Base-by-base conservation (phyloP, 1,284 basidiomycete genomes). In the Cryptococcus sp. region DNA sequence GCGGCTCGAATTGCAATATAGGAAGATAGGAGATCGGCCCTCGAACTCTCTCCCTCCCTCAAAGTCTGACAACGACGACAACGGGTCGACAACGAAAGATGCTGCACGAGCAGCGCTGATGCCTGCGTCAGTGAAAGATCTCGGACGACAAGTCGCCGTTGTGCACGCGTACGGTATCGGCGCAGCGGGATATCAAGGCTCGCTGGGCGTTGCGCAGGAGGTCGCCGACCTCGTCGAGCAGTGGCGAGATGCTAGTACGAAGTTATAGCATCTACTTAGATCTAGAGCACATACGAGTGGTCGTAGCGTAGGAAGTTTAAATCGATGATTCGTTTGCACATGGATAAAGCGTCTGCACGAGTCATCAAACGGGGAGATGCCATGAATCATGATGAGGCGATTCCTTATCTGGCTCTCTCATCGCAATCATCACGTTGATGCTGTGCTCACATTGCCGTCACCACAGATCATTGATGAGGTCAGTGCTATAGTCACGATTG, bases 111-210 rank as follows among this genome's bases (percentile, higher is more conserved):
- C 40, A 31, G 54, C 31, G 15, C 31, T 59, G 40, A 40, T 56
- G 3, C 50, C 50, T 6, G 20, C 27, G 40, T 15, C 46, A 22
- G 54, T 51, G 38, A 48, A 49, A 17, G 81, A 48, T 75, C 80
- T 27, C 78, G 79, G 69, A 83, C 82, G 62, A 61, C 68, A 73
- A 38, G 80, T 83, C 54, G 76, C 76, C 13, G 82, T 87, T 2
- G 80, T 87, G 56, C 92, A 93, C 75, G 89, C 89, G 74, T 91
- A 83, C 71, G 89, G 84, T 22, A 81, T 84, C 47, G 79, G 80
- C 62, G 80, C 70, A 35, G 75, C 77, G 2, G 65, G 66, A 17
- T 79, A 74, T 62, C 76, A 79, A 66, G 58, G 65, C 17, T 71
- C 68, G 48, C 68, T 74, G 47, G 78, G 79, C 22, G 66, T 78